Conservation (phyloP, 2,329 filamentous ascomycete genomes). For the Cladosporium phlei region DNA sequence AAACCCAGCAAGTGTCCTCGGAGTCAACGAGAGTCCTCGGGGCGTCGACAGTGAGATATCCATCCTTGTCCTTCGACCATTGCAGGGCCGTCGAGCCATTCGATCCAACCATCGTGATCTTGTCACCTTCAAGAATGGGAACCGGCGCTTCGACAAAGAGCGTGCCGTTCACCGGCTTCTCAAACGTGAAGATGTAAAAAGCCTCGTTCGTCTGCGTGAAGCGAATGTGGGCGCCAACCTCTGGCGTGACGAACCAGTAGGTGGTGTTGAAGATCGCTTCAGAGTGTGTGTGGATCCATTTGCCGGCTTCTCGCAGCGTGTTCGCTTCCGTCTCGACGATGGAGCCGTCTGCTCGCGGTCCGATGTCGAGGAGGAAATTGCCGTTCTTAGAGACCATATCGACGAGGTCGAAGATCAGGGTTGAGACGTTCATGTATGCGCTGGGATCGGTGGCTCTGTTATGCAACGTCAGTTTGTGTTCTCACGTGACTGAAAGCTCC, state of each 20-base stretch:
- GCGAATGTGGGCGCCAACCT: conserved; percentile 42
- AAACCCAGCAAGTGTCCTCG: background rate
- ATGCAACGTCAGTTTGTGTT: background rate
- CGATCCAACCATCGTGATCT: conserved; percentile 41
- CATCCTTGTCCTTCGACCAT: background rate
- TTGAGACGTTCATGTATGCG: conserved; percentile 22
- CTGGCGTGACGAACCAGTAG: conserved; percentile 48
- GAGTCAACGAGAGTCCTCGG: background rate
- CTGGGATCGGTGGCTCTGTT: background rate
- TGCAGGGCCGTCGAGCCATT: background rate
- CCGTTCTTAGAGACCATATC: conserved; percentile 37
- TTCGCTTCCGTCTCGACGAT: conserved; percentile 47
- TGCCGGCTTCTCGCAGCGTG: conserved; percentile 49
- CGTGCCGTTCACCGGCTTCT: conserved; percentile 37
- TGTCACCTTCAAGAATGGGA: conserved; percentile 46
- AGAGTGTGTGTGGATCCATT: conserved; percentile 50
- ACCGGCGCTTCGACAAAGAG: conserved; percentile 42
- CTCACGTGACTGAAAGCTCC: background rate
- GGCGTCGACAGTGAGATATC: background rate
- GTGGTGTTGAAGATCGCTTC: conserved; percentile 56
- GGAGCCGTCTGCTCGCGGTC: conserved; percentile 19
- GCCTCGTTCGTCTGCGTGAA: conserved; percentile 51
- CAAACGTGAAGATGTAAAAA: conserved; percentile 49
- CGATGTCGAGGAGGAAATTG: conserved; percentile 30
- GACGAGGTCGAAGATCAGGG: conserved; percentile 24